Evolutionary conservation across 768 basidiomycete genomes (phyloP).

Genomic region (Leccinum longicurvipes): DNA sequence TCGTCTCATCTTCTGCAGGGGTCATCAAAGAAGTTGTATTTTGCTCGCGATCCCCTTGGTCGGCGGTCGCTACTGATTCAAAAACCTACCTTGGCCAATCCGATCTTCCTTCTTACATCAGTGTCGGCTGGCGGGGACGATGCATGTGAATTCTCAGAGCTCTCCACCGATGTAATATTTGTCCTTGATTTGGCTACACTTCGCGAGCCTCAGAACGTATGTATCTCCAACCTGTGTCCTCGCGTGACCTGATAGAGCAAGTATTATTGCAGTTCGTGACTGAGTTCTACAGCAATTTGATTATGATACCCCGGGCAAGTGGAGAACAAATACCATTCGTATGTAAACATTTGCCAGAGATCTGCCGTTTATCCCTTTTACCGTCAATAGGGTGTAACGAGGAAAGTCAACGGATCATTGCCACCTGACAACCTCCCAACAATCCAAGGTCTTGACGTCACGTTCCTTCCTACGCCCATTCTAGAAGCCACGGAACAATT

Average conservation of each 20-base stretch:
- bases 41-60: slow-evolving; percentile 80
- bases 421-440: slow-evolving; percentile 42
- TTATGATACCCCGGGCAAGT: slow-evolving; percentile 20
- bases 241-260: not conserved
- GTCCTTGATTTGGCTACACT: slow-evolving; percentile 44
- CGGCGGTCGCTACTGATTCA: slow-evolving; percentile 81
- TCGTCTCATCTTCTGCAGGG: slow-evolving; percentile 33
- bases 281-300: slow-evolving; percentile 19
- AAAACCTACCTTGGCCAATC: slow-evolving; percentile 43
- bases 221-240: not conserved
- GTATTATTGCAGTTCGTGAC: slow-evolving; percentile 16
- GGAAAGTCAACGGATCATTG: slow-evolving; percentile 44
- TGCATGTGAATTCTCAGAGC: slow-evolving; percentile 55
- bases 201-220: slow-evolving; percentile 23
- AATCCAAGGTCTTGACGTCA: slow-evolving; percentile 21
- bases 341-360: slow-evolving; percentile 5
- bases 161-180: slow-evolving; percentile 57
- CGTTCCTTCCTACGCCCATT: slow-evolving; percentile 31
- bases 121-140: slow-evolving; percentile 51
- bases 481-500: slow-evolving; percentile 45
- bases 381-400: slow-evolving; percentile 39
- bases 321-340: slow-evolving; percentile 21
- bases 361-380: not conserved
- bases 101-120: slow-evolving; percentile 63
- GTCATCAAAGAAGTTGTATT: slow-evolving; percentile 51